Conservation (phyloP, 176 grass and related monocot species). For the Triticum urartu region DNA sequence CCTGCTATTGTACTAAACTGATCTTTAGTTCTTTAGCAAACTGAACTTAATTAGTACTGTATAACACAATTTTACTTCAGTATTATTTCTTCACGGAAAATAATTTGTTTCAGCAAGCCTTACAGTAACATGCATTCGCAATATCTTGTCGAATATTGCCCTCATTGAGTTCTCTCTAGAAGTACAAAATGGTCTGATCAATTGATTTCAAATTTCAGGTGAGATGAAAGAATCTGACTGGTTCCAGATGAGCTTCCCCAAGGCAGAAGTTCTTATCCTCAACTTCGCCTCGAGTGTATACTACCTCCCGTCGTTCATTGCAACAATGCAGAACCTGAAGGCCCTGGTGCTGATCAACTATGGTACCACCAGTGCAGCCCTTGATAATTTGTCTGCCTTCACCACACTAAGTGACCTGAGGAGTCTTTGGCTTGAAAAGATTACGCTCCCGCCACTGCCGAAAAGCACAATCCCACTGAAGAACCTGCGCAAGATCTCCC, state of each 20-base stretch:
- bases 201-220: conserved; percentile 52
- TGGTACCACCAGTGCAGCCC: conserved; percentile 38
- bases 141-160: neutral
- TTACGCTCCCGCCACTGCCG: conserved; percentile 72
- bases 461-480: conserved; percentile 84
- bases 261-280: conserved; percentile 95
- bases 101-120: neutral
- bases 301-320: conserved; percentile 76
- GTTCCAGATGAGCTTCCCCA: conserved; percentile 90
- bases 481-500: conserved; percentile 77
- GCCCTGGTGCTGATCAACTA: conserved; percentile 88
- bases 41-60: neutral
- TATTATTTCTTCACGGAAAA: neutral
- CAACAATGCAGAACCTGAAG: conserved; percentile 88
- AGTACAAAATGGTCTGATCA: conserved; percentile 33
- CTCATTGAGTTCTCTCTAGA: neutral
- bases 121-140: neutral
- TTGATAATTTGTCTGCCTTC: conserved; percentile 78
- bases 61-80: neutral
- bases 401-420: conserved; percentile 55
- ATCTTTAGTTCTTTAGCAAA: neutral
- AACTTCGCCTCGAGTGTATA: conserved; percentile 75
- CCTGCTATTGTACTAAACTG: neutral
- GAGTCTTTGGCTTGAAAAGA: conserved; percentile 94
- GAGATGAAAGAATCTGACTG: conserved; percentile 97